phyloP scores from a whole-genome alignment of 2,329 filamentous ascomycete genomes.

The Cladophialophora bantiana region DNA sequence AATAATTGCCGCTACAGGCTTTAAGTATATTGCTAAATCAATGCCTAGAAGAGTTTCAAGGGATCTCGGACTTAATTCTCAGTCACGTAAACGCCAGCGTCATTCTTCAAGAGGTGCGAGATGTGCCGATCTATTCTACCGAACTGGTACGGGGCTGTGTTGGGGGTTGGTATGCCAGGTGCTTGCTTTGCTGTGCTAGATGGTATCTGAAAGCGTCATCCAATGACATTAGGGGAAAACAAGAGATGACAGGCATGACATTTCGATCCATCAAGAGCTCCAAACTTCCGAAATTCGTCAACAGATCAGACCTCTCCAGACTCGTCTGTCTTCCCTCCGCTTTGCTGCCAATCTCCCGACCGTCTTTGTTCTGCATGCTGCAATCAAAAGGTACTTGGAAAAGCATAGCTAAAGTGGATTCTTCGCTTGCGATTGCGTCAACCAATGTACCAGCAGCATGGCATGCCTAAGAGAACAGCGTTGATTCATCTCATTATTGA shows the following conservation, averaged over 20 bases:
- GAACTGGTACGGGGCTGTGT: not conserved
- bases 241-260: constrained; percentile 6
- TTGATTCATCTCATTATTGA: constrained; percentile 9
- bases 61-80: not conserved
- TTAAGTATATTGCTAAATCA: too few relatives aligned
- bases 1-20: too few relatives aligned
- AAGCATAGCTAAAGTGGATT: not conserved
- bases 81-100: not conserved
- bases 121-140: not conserved
- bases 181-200: constrained; percentile 5
- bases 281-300: not conserved
- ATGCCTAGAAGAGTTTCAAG: too few relatives aligned
- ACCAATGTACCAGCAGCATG: constrained; percentile 8
- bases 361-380: not conserved
- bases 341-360: not conserved
- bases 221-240: constrained; percentile 9
- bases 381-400: not conserved
- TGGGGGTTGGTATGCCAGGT: not conserved
- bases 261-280: constrained; percentile 3
- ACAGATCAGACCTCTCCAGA: not conserved
- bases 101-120: not conserved
- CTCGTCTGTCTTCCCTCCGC: not conserved
- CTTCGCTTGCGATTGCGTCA: not conserved
- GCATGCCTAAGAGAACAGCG: constrained; percentile 9
- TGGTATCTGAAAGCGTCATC: constrained; percentile 7